phyloP scores from a whole-genome alignment of 1,284 basidiomycete species.

The Ceratorhiza oryzae-sativae region DNA sequence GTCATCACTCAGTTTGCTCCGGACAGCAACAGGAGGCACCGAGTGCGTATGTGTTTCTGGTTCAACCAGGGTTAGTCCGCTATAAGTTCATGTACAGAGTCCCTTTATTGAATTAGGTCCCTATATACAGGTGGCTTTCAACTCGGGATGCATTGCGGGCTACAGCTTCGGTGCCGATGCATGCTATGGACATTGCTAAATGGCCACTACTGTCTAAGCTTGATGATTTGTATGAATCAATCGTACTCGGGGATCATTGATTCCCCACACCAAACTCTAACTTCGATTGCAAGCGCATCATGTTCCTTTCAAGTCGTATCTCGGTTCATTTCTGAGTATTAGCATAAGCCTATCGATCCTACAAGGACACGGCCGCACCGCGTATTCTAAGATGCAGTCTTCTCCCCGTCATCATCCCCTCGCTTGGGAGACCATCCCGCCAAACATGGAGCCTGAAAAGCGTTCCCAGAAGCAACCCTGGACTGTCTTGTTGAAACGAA shows the following conservation, averaged over 20 bases:
- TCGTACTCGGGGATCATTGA: background rate
- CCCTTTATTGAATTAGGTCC: background rate
- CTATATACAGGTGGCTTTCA: constrained; percentile 9
- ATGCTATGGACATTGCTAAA: constrained; percentile 20
- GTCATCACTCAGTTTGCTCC: constrained; percentile 10
- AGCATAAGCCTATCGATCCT: background rate
- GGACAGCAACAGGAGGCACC: constrained; percentile 6
- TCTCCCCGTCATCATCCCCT: constrained; percentile 20
- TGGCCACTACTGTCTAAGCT: background rate
- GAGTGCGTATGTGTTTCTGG: constrained; percentile 24
- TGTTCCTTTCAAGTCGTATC: background rate
- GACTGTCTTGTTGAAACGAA: constrained; percentile 27
- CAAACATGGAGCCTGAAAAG: constrained; percentile 35
- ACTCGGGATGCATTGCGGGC: constrained; percentile 11
- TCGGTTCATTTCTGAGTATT: constrained; percentile 8
- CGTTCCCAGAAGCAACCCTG: constrained; percentile 32
- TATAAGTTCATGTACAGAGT: background rate
- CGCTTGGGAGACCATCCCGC: constrained; percentile 32
- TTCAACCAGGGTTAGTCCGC: constrained; percentile 1
- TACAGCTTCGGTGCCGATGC: constrained; percentile 31
- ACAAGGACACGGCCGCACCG: background rate
- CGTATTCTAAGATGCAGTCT: constrained; percentile 3
- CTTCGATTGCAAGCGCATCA: background rate
- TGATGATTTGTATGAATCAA: background rate
- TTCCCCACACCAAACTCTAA: background rate